Percentiles rank a stretch among this genome's conserved stretches.
phyloP scores from a whole-genome alignment of 192 early-diverging fungal genomes.

The Allomyces macrogynus region DNA sequence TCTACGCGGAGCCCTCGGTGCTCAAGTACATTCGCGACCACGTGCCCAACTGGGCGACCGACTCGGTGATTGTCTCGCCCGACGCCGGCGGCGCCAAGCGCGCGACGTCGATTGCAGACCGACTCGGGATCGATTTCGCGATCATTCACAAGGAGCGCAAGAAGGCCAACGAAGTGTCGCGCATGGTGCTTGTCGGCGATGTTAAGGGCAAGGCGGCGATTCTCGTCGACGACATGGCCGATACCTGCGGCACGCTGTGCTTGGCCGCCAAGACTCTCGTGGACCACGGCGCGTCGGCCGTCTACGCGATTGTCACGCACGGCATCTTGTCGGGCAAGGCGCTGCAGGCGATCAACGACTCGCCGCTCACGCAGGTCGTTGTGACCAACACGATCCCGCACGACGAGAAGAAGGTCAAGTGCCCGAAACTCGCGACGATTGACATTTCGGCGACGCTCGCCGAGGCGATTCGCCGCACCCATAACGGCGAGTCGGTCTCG shows the following conservation, averaged over 20 bases:
- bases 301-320: slow-evolving; percentile 88
- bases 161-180: slow-evolving; percentile 40
- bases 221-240: slow-evolving; percentile 89
- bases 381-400: slow-evolving; percentile 91
- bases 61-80: slow-evolving; percentile 84
- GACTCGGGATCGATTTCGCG: slow-evolving; percentile 87
- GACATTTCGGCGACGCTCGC: slow-evolving; percentile 70
- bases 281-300: slow-evolving; percentile 68
- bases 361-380: slow-evolving; percentile 60
- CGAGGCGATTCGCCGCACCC: slow-evolving; percentile 85
- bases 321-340: slow-evolving; percentile 78
- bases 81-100: slow-evolving; percentile 97
- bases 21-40: slow-evolving; percentile 77
- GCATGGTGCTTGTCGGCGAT: slow-evolving; percentile 87
- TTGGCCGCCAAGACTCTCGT: slow-evolving; percentile 68
- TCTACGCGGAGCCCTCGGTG: slow-evolving; percentile 78
- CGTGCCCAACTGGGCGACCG: slow-evolving; percentile 59
- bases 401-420: slow-evolving; percentile 54
- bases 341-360: slow-evolving; percentile 55
- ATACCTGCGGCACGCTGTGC: slow-evolving; percentile 75
- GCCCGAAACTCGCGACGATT: slow-evolving; percentile 61
- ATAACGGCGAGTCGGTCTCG: slow-evolving; percentile 84
- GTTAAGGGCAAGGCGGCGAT: slow-evolving; percentile 67
- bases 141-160: slow-evolving; percentile 88
- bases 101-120: slow-evolving; percentile 75